A percentile compares a stretch with the other conserved stretches of the same genome.
phyloP scores from a whole-genome alignment of 1,284 basidiomycete species.

The Trametes hirsuta region DNA sequence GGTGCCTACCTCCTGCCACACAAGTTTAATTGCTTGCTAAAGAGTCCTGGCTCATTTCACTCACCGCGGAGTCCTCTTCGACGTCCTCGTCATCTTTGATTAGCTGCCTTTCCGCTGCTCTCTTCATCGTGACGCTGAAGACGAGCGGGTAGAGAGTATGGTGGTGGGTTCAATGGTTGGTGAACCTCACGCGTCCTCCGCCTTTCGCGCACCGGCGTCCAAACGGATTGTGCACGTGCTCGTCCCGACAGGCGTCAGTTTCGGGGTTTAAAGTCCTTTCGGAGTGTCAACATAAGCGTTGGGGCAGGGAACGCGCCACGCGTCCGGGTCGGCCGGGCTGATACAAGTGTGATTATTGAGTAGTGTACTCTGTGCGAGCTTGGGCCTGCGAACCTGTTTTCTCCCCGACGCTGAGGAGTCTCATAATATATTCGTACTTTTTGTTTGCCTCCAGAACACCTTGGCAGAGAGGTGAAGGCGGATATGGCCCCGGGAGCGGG shows the following conservation, averaged over 20 bases:
- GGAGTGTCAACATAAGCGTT: no score
- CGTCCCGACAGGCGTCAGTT: not conserved
- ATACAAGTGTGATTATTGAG: no score
- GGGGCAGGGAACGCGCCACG: no score
- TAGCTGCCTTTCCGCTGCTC: slow-evolving; percentile 74
- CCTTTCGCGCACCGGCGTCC: not conserved
- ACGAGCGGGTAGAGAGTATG: not conserved
- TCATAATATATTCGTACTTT: no score
- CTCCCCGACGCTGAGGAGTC: no score
- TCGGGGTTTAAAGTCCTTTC: not conserved
- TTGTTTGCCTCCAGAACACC: no score
- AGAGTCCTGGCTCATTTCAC: not conserved
- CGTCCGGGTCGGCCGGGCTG: no score
- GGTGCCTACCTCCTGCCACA: slow-evolving; percentile 44
- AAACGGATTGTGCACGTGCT: not conserved
- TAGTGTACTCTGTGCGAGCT: no score
- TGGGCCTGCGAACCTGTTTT: no score
- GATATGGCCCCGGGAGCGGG: no score
- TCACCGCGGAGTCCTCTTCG: slow-evolving; percentile 43
- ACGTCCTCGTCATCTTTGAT: slow-evolving; percentile 56
- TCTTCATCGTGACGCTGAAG: slow-evolving; percentile 54
- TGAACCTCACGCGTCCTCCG: slow-evolving; percentile 6
- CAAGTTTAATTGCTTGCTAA: not conserved
- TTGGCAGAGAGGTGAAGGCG: no score
- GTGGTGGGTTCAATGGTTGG: not conserved